phyloP scores from a whole-genome alignment of 371 early-diverging fungal genomes.

The Amoeboaphelidium occidentale region DNA sequence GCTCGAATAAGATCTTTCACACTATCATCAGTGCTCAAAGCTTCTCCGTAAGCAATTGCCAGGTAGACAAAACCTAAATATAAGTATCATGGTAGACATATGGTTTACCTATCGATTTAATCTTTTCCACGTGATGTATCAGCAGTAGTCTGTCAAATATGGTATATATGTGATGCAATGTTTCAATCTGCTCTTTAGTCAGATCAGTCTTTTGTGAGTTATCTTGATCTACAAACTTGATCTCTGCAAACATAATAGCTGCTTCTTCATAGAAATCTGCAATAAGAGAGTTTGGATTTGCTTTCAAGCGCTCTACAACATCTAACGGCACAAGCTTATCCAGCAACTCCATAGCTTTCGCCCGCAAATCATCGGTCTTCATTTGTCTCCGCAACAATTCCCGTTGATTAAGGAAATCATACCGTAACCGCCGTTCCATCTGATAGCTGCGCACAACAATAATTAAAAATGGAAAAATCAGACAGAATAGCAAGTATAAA shows the following conservation, averaged over 20 bases:
- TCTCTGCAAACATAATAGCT: not conserved
- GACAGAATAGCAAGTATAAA: too few species aligned
- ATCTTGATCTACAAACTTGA: not conserved
- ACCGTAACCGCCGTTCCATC: not conserved
- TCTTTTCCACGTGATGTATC: slow-evolving; percentile 1
- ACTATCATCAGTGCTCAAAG: too few species aligned
- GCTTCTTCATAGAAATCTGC: not conserved
- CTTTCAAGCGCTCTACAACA: not conserved
- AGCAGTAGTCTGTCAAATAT: not conserved
- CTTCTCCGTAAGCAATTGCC: not conserved
- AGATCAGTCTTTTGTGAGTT: too few species aligned
- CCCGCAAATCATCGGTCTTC: slow-evolving; percentile 1
- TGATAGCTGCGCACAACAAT: too few species aligned
- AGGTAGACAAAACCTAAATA: not conserved
- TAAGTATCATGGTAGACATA: too few species aligned
- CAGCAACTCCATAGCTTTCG: not conserved
- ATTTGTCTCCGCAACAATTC: not conserved
- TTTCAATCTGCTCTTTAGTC: not conserved
- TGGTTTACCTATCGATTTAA: slow-evolving; percentile 2
- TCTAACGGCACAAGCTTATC: slow-evolving; percentile 1
- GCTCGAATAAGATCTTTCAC: too few species aligned
- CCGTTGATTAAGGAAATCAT: not conserved
- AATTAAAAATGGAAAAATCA: too few species aligned
- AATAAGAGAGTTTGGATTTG: not conserved
- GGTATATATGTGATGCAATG: not conserved